Evolutionary conservation across 2,329 filamentous ascomycete species (phyloP), one percentile per base, ranked within the genome.

Genomic region (Trichophyton mentagrophytes): DNA sequence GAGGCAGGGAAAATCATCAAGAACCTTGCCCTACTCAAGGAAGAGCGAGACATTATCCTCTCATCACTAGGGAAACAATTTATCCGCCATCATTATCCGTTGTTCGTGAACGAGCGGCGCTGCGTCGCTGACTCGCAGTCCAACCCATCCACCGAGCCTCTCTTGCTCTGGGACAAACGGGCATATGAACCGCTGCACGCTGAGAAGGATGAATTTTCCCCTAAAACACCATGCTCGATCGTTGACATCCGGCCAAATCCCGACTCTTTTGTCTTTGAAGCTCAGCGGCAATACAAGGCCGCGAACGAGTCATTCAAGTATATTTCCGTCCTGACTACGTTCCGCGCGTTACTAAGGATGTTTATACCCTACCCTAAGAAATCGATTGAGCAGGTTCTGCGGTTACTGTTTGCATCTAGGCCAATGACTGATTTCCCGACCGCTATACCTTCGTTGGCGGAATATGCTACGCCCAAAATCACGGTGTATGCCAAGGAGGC

Each of bases 111-210:
- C 25, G 57, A 59, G 30, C 38, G 57, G 40, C 38, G 57, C 5
- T 20, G 15, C 5, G n/a, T 46, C 6, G 13, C 25, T 5, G 40
- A 25, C 15, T 33, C 33, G 3, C n/a, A 33, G 13, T 38, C n/a
- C 9, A 59, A 25, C 53, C 8, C n/a, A 55, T 20, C 38, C 8
- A 74, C 57, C 76, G 79, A 70, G 1, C 80, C 83, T 0, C 66
- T 79, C 0, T 71, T 92, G 2, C 67, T 78, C 27, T 91, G 85
- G 83, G 89, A 95, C 71, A 79, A 81, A 1, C 84, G 90, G 15
- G 74, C 77, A 1, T 84, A 83, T 67, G 89, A 95, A 67, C 87
- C 89, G 0, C 76, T 96, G 15, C 71, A 76, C 25, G 80, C 82
- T 2, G 63, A 76, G 3, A 58, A 72, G 0, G 68, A 79, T 0